Evolutionary conservation across 2,329 filamentous ascomycete species (phyloP).

Genomic region (Neurospora sp.): DNA sequence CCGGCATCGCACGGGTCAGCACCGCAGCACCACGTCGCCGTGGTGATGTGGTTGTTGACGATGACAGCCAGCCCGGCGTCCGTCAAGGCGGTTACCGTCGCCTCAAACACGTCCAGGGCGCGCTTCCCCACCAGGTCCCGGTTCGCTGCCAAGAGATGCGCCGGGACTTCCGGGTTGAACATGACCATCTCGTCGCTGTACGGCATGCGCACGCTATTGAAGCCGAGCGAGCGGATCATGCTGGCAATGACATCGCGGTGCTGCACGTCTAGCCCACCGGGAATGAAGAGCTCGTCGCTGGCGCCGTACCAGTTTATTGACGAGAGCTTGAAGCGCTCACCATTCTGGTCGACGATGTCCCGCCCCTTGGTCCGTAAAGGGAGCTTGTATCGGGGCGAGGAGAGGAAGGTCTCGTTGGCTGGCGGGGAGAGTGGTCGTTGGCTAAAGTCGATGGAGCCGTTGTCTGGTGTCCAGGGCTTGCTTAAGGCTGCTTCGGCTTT

Average conservation of each 20-base stretch:
- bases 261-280: constrained; percentile 52
- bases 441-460: constrained; percentile 35
- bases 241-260: constrained; percentile 51
- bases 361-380: constrained; percentile 52
- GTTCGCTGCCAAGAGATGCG: constrained; percentile 45
- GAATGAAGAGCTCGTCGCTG: constrained; percentile 56
- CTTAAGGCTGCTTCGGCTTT: constrained; percentile 33
- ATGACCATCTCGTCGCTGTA: constrained; percentile 61
- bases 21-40: constrained; percentile 60
- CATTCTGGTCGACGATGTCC: constrained; percentile 48
- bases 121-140: constrained; percentile 45
- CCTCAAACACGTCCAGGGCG: constrained; percentile 53
- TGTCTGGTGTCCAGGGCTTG: constrained; percentile 41
- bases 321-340: constrained; percentile 50
- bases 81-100: constrained; percentile 49
- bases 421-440: constrained; percentile 38
- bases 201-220: constrained; percentile 61
- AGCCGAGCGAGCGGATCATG: constrained; percentile 52
- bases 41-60: constrained; percentile 62
- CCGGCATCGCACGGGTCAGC: constrained; percentile 57
- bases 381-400: constrained; percentile 35
- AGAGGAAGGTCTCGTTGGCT: constrained; percentile 31
- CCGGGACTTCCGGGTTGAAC: constrained; percentile 44
- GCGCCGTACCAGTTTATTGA: constrained; percentile 65
- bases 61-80: constrained; percentile 55